A percentile compares a stretch with the other conserved stretches of the same genome.
These are phyloP conservation scores for Tremellales sp. DNA, from an alignment of 1,284 basidiomycete species.

Conservation along the genomic window DNA sequence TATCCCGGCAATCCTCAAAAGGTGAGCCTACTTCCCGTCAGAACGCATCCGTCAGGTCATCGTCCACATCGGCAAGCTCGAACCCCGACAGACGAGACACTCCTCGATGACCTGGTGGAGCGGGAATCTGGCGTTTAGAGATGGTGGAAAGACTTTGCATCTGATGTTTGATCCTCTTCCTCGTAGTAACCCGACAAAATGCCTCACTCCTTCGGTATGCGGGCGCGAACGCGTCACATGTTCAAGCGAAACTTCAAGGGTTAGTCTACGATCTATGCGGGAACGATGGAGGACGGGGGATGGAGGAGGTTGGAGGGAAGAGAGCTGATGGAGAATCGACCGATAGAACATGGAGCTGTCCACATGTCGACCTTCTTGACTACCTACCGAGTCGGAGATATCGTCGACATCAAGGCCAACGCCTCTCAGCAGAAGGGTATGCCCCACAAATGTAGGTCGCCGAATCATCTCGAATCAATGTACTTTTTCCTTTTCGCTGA, in stretches of 20 bases:
- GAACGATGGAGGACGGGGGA: slow-evolving; percentile 6
- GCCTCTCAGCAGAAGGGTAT: slow-evolving; percentile 99
- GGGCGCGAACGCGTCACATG: slow-evolving; percentile 99
- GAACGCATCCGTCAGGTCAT: too few species aligned
- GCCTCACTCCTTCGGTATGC: slow-evolving; percentile 99
- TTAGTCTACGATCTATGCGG: slow-evolving; percentile 47
- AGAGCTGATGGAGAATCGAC: slow-evolving; percentile 17
- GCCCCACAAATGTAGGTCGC: slow-evolving; percentile 80
- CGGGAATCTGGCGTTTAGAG: too few species aligned
- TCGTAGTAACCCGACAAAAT: slow-evolving; percentile 50
- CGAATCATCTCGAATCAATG: not conserved
- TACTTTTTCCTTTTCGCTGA: not conserved
- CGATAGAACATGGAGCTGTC: slow-evolving; percentile 81
- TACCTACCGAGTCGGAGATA: slow-evolving; percentile 92
- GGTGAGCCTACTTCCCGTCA: not conserved
- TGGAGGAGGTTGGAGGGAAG: slow-evolving; percentile 3
- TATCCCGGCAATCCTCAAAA: slow-evolving; percentile 1
- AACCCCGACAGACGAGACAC: too few species aligned
- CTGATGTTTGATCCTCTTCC: not conserved
- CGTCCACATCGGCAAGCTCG: too few species aligned
- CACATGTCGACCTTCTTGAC: slow-evolving; percentile 91
- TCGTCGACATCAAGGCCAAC: slow-evolving; percentile 99
- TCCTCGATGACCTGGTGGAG: too few species aligned
- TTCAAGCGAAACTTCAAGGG: slow-evolving; percentile 98
- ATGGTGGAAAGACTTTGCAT: not conserved